A percentile compares a stretch with the other conserved stretches of the same genome.
phyloP scores from a whole-genome alignment of 768 basidiomycete genomes.

The Crepidotus variabilis region DNA sequence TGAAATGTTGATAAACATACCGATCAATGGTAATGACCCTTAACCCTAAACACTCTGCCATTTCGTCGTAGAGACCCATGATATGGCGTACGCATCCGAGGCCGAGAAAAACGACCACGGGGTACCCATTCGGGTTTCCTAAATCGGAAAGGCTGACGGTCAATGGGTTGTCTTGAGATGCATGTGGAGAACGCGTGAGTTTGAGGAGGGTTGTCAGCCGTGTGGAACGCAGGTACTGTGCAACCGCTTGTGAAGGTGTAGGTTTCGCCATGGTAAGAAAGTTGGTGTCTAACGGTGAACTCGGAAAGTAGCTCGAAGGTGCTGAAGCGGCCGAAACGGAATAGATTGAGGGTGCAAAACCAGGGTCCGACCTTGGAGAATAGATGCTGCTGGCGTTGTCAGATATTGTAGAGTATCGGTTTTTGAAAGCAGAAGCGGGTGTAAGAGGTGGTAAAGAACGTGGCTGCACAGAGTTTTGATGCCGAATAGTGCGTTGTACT shows the following conservation, averaged over 20 bases:
- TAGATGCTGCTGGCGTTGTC: conserved; percentile 47
- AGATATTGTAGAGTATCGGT: conserved; percentile 51
- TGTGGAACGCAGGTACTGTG: conserved; percentile 83
- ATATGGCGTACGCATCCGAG: conserved; percentile 93
- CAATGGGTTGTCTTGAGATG: conserved; percentile 68
- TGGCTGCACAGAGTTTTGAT: conserved; percentile 43
- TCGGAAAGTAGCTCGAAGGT: conserved; percentile 39
- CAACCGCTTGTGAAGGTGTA: conserved; percentile 66
- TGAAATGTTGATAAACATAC: conserved; percentile 32
- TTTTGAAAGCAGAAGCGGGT: conserved; percentile 38
- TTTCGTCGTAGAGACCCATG: conserved; percentile 94
- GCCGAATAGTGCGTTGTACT: conserved; percentile 65
- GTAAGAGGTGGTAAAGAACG: conserved; percentile 27
- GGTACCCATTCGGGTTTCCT: conserved; percentile 80
- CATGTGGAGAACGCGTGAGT: conserved; percentile 77
- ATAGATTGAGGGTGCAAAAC: conserved; percentile 45
- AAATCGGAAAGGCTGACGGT: conserved; percentile 93
- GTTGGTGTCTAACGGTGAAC: conserved; percentile 44
- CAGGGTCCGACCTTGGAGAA: conserved; percentile 55
- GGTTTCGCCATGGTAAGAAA: conserved; percentile 41
- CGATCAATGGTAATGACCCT: conserved; percentile 93
- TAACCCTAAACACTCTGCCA: conserved; percentile 84
- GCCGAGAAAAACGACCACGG: conserved; percentile 89
- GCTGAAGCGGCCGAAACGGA: conserved; percentile 36
- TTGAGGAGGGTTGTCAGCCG: conserved; percentile 79